Evolutionary conservation across 2,329 filamentous ascomycete genomes (phyloP), one percentile per base, ranked within the genome.

Genomic region (Trichoderma asperellum): DNA sequence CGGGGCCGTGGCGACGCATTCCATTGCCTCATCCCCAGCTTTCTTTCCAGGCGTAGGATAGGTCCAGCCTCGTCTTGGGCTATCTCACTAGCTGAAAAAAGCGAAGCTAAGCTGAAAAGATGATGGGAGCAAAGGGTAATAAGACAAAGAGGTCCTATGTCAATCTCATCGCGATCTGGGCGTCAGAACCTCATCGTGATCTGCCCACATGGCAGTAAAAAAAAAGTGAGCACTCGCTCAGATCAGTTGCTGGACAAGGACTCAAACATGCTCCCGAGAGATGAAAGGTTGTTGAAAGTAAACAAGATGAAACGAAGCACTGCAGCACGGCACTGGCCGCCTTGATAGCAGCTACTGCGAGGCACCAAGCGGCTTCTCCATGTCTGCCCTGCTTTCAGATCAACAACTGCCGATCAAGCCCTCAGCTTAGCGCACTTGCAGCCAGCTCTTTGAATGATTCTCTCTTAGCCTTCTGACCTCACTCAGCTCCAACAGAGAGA

Each of bases 1-100:
- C 70, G 72, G 71, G 63, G 73, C 74, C 72, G 73, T 74, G 73
- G 72, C 70, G 64, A 71, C 74, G 74, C 75, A 77, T 77, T 77
- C 75, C 75, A 77, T 72, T 62, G 68, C 68, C 62, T 32, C 35
- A 35, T 49, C 47, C 34, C 68, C 61, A 61, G 56, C 49, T 32
- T 49, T 52, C 34, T 27, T 24, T 47, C 47, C 43, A 59, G 63
- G 43, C 24, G 12, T 59, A 29, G 34, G 58, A 70, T 34, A 24
- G 58, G 56, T 21, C 29, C 52, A 66, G 63, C 63, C 61, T 65
- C 55, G 35, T 29, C 63, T 52, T 29, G 49, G 35, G 53, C 63
- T 32, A 49, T 58, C 55, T n/a, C 55, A 24, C 63, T 67, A 69
- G 53, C 61, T 34, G 27, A 49, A n/a, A 55, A 27, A 67, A 21